phyloP scores from a whole-genome alignment of 164 flowering plant genomes.

The Kalanchoe fedtschenkoi region DNA sequence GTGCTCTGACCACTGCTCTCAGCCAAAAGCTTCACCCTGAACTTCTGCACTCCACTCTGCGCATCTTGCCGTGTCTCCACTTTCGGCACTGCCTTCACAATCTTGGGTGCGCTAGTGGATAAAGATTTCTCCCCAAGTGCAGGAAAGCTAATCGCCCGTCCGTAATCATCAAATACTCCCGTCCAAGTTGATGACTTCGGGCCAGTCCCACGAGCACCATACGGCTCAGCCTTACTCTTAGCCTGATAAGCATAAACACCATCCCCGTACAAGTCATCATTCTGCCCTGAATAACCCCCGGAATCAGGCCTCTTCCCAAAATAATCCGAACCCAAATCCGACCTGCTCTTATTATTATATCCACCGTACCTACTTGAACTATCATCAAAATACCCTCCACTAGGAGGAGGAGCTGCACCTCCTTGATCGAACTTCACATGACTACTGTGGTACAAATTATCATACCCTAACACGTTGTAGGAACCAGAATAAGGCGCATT shows the following conservation, averaged over 20 bases:
- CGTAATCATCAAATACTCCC: conserved; percentile 70
- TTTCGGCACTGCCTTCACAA: conserved; percentile 83
- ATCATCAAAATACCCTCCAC: conserved; percentile 33
- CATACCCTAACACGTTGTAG: conserved; percentile 14
- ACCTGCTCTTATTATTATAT: conserved; percentile 14
- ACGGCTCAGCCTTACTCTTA: conserved; percentile 57
- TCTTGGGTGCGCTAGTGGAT: conserved; percentile 25
- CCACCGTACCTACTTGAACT: conserved; percentile 23
- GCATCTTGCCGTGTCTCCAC: conserved; percentile 63
- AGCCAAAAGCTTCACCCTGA: conserved; percentile 75
- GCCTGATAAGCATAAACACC: conserved; percentile 22
- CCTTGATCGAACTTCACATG: conserved; percentile 30
- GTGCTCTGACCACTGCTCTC: conserved; percentile 68
- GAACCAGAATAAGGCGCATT: conserved; percentile 18
- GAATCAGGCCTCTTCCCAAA: conserved; percentile 28
- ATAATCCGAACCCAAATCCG: conserved; percentile 28
- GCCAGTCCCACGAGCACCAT: conserved; percentile 74
- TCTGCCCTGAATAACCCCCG: conserved; percentile 8
- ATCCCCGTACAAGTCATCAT: conserved; percentile 21
- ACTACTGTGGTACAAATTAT: conserved; percentile 19
- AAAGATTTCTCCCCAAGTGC: conserved; percentile 18
- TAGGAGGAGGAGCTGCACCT: conserved; percentile 14
- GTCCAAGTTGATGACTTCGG: conserved; percentile 56
- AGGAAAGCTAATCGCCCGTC: conserved; percentile 40
- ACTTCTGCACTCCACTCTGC: conserved; percentile 80